Conservation (phyloP, 2,329 filamentous ascomycete genomes). For the Aspergillus oerlinghausenensis region DNA sequence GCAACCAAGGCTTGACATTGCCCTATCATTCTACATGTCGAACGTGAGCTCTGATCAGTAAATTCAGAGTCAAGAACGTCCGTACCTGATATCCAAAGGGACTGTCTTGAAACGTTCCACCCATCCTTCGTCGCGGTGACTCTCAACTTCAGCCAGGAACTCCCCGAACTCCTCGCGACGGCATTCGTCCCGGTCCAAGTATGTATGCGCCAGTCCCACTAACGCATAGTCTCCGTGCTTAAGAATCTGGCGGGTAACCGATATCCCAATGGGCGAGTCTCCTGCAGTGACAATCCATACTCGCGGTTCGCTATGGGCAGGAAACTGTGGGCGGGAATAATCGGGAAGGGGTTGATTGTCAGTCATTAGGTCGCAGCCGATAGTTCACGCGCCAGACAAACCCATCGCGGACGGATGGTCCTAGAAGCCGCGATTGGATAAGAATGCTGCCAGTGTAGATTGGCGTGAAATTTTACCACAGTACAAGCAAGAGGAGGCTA, state of each 20-base stretch:
- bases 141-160: constrained; percentile 60
- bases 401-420: constrained; percentile 21
- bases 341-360: constrained; percentile 32
- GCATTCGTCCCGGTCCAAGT: constrained; percentile 68
- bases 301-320: constrained; percentile 63
- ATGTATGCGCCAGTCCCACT: constrained; percentile 71
- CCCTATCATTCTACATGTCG: constrained; percentile 47
- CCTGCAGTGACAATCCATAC: constrained; percentile 92
- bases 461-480: not conserved
- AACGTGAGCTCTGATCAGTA: constrained; percentile 10
- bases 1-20: constrained; percentile 84
- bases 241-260: constrained; percentile 74
- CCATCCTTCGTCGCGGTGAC: constrained; percentile 70
- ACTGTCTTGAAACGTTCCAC: constrained; percentile 66
- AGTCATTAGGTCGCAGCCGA: constrained; percentile 29
- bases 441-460: not conserved
- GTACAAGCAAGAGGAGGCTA: not conserved
- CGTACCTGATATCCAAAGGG: constrained; percentile 53
- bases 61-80: not conserved
- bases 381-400: constrained; percentile 18
- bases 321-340: constrained; percentile 47
- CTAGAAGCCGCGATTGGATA: not conserved
- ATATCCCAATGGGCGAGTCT: constrained; percentile 77
- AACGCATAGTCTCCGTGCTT: constrained; percentile 90
- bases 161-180: constrained; percentile 74